Percentiles rank a stretch among this genome's conserved stretches.
Evolutionary conservation across 257 asterid species (phyloP).

Genomic region (Petunia axillaris): DNA sequence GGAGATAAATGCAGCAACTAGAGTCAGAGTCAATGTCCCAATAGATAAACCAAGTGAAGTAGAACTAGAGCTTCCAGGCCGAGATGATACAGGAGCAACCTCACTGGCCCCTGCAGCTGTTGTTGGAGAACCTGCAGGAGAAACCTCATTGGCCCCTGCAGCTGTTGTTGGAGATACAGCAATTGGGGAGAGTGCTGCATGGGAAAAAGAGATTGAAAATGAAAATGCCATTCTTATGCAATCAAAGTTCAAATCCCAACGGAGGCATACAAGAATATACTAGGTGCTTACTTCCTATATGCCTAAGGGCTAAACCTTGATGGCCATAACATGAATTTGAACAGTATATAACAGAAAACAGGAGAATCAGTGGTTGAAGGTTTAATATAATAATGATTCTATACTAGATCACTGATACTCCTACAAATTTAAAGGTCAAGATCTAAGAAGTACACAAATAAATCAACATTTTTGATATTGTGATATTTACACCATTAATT

Average conservation of each 20-base stretch:
- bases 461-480: neutral
- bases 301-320: too few species aligned
- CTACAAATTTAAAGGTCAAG: too few species aligned
- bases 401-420: too few species aligned
- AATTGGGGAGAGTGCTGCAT: slow-evolving; percentile 59
- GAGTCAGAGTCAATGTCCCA: slow-evolving; percentile 30
- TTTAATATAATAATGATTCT: too few species aligned
- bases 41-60: slow-evolving; percentile 33
- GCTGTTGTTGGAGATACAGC: slow-evolving; percentile 51
- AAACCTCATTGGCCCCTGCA: neutral
- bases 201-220: neutral
- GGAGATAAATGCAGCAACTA: slow-evolving; percentile 30
- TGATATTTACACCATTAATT: too few species aligned
- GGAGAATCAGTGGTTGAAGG: too few species aligned
- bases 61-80: slow-evolving; percentile 43
- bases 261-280: too few species aligned
- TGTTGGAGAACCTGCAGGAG: slow-evolving; percentile 34
- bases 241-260: too few species aligned
- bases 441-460: too few species aligned
- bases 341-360: too few species aligned
- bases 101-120: slow-evolving; percentile 33
- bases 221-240: neutral
- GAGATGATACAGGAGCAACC: slow-evolving; percentile 50
- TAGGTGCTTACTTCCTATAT: too few species aligned
- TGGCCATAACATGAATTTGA: too few species aligned